Conservation (phyloP, 2,329 filamentous ascomycete species). For the Penicillium rolfsii region DNA sequence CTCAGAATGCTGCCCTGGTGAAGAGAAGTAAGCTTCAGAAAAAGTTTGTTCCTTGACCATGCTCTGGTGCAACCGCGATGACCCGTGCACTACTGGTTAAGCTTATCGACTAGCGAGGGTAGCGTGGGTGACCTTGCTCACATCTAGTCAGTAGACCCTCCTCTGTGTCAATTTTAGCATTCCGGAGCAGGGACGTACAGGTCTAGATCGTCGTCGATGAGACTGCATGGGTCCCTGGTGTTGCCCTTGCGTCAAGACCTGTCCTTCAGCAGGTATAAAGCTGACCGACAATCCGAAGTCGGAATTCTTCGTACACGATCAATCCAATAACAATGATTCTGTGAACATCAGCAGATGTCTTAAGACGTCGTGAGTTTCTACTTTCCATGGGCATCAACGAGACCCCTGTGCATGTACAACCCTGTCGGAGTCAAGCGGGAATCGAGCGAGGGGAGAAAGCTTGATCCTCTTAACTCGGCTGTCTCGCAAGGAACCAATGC, state of each 20-base stretch:
- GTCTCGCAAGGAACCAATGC: not conserved
- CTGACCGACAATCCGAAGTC: not conserved
- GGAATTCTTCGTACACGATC: not conserved
- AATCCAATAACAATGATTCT: not conserved
- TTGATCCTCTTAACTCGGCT: not conserved
- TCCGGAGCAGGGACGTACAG: not conserved
- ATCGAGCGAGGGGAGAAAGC: not conserved
- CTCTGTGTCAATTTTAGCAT: not conserved
- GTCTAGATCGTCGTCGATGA: not conserved
- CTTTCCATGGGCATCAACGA: not conserved
- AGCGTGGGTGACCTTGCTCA: conserved; percentile 4
- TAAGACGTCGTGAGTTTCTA: not conserved
- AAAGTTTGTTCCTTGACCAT: conserved; percentile 10
- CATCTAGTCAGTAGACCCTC: not conserved
- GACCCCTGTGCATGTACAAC: not conserved
- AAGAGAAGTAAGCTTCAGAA: not conserved
- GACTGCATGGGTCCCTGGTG: not conserved
- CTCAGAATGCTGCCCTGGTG: not conserved
- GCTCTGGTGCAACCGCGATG: conserved; percentile 13
- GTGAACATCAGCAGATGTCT: not conserved
- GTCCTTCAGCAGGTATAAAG: not conserved
- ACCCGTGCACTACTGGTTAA: conserved; percentile 23
- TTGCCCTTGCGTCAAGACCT: conserved; percentile 1
- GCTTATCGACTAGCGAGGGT: conserved; percentile 18
- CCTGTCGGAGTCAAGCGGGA: not conserved